phyloP scores from a whole-genome alignment of 2,329 filamentous ascomycete species.

The Microcera coccophila region DNA sequence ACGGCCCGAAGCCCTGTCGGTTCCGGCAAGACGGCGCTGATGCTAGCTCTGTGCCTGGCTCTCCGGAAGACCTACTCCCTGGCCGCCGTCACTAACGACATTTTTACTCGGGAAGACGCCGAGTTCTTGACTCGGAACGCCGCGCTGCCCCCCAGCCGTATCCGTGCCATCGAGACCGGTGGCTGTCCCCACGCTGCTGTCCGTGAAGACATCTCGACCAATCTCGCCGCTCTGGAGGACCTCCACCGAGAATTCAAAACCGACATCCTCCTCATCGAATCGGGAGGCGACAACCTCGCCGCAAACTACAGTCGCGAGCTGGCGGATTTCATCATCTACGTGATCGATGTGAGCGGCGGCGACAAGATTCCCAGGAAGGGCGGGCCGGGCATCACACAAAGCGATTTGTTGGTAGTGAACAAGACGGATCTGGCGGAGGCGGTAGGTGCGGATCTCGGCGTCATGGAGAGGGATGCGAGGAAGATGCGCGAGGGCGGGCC shows the following conservation, averaged over 20 bases:
- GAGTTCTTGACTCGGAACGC: conserved; percentile 89
- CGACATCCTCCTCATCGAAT: conserved; percentile 89
- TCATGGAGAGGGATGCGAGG: conserved; percentile 92
- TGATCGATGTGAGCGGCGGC: conserved; percentile 93
- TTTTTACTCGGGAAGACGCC: conserved; percentile 97
- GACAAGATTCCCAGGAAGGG: conserved; percentile 97
- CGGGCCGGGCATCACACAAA: conserved; percentile 94
- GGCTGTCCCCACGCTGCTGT: conserved; percentile 96
- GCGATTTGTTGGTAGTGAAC: conserved; percentile 88
- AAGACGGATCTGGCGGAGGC: conserved; percentile 93
- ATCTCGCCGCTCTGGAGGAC: conserved; percentile 87
- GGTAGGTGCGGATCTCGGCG: conserved; percentile 81
- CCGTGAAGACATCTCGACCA: conserved; percentile 91
- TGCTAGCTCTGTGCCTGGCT: conserved; percentile 85
- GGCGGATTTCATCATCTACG: conserved; percentile 97
- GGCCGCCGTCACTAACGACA: conserved; percentile 96
- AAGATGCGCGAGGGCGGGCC: conserved; percentile 96
- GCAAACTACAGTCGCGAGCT: conserved; percentile 95
- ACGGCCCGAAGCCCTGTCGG: conserved; percentile 71
- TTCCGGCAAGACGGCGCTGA: conserved; percentile 94
- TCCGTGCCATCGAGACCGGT: conserved; percentile 94
- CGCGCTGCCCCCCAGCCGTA: conserved; percentile 77
- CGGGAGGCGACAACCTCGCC: conserved; percentile 91
- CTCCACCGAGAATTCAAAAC: conserved; percentile 75
- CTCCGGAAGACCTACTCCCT: conserved; percentile 79